Evolutionary conservation across 768 basidiomycete species (phyloP).

Genomic region (Lactarius hatsudake): DNA sequence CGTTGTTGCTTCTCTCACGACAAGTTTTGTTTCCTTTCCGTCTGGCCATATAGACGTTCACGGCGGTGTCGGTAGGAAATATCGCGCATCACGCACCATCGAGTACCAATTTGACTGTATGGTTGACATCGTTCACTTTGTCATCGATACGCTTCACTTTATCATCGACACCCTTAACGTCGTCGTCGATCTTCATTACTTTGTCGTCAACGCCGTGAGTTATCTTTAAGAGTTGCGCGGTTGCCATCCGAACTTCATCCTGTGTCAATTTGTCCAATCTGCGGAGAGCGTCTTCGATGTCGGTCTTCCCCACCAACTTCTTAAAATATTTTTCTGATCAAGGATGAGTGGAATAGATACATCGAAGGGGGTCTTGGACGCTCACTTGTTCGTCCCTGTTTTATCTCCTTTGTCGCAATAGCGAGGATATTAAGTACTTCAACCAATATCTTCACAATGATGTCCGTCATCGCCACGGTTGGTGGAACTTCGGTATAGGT

Average conservation of each 20-base stretch:
- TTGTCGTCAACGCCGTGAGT: background rate
- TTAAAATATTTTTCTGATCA: no score
- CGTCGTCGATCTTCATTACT: no score
- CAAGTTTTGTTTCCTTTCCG: background rate
- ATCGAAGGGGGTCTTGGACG: background rate
- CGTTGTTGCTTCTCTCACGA: background rate
- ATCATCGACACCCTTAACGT: no score
- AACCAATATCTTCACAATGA: slow-evolving; percentile 1
- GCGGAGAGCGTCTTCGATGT: no score
- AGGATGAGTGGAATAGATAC: no score
- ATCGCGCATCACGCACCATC: background rate
- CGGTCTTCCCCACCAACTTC: no score
- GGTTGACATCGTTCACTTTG: no score
- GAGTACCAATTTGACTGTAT: background rate
- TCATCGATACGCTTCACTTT: no score
- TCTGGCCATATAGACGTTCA: background rate
- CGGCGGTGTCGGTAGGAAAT: background rate
- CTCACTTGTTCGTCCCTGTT: slow-evolving; percentile 1
- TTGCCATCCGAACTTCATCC: background rate
- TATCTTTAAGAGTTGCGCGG: background rate
- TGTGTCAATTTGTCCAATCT: no score
- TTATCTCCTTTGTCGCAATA: slow-evolving; percentile 1
- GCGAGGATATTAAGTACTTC: slow-evolving; percentile 1
- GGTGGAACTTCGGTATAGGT: background rate
- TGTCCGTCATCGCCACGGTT: background rate